Evolutionary conservation across 1,284 basidiomycete species (phyloP).

Genomic region (Phellopilus nigrolimitatus): DNA sequence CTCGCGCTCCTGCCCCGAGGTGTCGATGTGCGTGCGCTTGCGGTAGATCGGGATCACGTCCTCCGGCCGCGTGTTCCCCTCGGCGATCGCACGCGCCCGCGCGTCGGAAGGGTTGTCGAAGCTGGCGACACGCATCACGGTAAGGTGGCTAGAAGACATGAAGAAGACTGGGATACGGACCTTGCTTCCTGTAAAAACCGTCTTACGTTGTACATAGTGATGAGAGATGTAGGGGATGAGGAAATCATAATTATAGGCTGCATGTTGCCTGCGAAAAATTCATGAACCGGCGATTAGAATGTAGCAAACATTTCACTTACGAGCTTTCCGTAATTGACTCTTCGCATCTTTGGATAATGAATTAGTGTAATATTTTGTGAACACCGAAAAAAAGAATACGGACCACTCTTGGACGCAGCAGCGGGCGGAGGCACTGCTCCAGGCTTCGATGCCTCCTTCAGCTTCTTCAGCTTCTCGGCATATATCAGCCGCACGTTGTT

Average conservation of each 20-base stretch:
- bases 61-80: constrained; percentile 74
- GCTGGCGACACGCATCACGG: constrained; percentile 32
- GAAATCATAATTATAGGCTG: constrained; percentile 97
- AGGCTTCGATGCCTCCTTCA: constrained; percentile 57
- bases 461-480: constrained; percentile 70
- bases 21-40: constrained; percentile 61
- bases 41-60: constrained; percentile 84
- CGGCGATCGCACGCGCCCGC: constrained; percentile 57
- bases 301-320: constrained; percentile 15
- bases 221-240: constrained; percentile 88
- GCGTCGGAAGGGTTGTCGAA: constrained; percentile 80
- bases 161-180: constrained; percentile 38
- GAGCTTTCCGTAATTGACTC: constrained; percentile 22
- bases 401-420: constrained; percentile 35
- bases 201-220: constrained; percentile 98
- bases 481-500: constrained; percentile 54
- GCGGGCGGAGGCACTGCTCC: constrained; percentile 35
- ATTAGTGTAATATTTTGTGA: neutral
- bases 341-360: constrained; percentile 20
- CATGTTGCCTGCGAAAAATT: constrained; percentile 44
- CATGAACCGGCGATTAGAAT: neutral
- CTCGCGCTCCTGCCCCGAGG: constrained; percentile 40
- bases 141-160: neutral
- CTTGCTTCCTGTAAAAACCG: constrained; percentile 86
- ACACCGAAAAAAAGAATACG: neutral